Percentiles rank a stretch among this genome's conserved stretches.
Conservation (phyloP, 345 rosid genomes). For the Gossypium arboreum region DNA sequence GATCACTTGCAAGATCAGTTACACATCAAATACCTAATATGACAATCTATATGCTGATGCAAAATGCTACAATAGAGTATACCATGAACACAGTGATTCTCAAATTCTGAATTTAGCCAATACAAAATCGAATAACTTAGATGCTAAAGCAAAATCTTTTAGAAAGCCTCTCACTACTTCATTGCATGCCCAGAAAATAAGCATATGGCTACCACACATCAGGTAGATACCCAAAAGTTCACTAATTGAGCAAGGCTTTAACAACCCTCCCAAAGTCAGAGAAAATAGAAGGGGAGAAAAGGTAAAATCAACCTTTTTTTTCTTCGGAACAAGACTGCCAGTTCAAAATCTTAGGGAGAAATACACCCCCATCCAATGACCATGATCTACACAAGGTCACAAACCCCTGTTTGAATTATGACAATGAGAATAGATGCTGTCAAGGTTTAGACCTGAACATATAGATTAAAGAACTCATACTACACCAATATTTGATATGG, state of each 20-base stretch:
- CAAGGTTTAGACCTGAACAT: slow-evolving; percentile 37
- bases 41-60: neutral
- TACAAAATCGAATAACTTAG: slow-evolving; percentile 1
- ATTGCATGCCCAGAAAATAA: slow-evolving; percentile 6
- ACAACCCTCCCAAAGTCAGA: neutral
- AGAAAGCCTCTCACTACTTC: neutral
- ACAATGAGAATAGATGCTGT: slow-evolving; percentile 26
- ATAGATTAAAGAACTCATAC: slow-evolving; percentile 8
- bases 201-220: neutral
- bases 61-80: neutral
- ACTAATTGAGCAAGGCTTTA: slow-evolving; percentile 10
- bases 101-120: slow-evolving; percentile 3
- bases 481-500: neutral
- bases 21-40: neutral
- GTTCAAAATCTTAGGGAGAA: slow-evolving; percentile 11
- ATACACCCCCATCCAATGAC: slow-evolving; percentile 16
- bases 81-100: neutral
- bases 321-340: neutral
- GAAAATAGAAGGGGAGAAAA: slow-evolving; percentile 5
- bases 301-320: neutral
- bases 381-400: slow-evolving; percentile 16
- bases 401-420: slow-evolving; percentile 29
- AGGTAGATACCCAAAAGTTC: neutral
- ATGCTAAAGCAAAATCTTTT: neutral
- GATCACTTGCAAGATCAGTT: neutral